phyloP scores from a whole-genome alignment of 345 rosid species.

The Ailanthus altissimus region DNA sequence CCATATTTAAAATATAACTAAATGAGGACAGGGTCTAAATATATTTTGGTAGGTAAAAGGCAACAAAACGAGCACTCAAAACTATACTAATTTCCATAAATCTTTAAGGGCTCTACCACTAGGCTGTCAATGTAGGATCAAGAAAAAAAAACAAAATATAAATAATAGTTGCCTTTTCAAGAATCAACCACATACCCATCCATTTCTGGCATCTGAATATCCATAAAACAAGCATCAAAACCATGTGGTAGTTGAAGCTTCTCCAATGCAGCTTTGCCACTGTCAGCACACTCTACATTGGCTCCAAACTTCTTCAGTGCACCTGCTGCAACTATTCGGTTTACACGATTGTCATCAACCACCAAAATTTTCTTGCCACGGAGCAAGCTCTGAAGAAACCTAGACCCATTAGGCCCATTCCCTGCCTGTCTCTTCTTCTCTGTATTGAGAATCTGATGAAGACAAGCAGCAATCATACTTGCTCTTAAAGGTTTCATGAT shows the following conservation, averaged over 20 bases:
- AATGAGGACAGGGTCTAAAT: too few relatives aligned
- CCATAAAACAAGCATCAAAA: slow-evolving; percentile 99
- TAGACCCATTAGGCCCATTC: slow-evolving; percentile 43
- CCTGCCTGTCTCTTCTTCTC: slow-evolving; percentile 64
- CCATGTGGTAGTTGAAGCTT: slow-evolving; percentile 77
- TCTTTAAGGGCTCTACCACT: neutral
- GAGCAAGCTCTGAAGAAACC: slow-evolving; percentile 56
- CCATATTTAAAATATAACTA: neutral
- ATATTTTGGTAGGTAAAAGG: neutral
- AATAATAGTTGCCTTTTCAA: neutral
- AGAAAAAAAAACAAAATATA: neutral
- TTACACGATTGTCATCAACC: slow-evolving; percentile 88
- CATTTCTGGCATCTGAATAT: slow-evolving; percentile 99
- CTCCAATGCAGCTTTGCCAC: slow-evolving; percentile 76
- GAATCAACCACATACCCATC: slow-evolving; percentile 64
- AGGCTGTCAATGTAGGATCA: neutral
- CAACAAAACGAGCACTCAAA: neutral
- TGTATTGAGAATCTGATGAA: slow-evolving; percentile 72
- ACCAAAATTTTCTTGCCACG: slow-evolving; percentile 81
- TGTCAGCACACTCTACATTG: slow-evolving; percentile 76
- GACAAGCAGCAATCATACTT: slow-evolving; percentile 95
- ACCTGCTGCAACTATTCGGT: slow-evolving; percentile 93
- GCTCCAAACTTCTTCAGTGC: slow-evolving; percentile 96
- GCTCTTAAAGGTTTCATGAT: slow-evolving; percentile 95
- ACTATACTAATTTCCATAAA: neutral